These are phyloP conservation scores for Scheffersomyces quercinus DNA, from an alignment of 1,139 yeast genomes.

Conservation along the genomic window DNA sequence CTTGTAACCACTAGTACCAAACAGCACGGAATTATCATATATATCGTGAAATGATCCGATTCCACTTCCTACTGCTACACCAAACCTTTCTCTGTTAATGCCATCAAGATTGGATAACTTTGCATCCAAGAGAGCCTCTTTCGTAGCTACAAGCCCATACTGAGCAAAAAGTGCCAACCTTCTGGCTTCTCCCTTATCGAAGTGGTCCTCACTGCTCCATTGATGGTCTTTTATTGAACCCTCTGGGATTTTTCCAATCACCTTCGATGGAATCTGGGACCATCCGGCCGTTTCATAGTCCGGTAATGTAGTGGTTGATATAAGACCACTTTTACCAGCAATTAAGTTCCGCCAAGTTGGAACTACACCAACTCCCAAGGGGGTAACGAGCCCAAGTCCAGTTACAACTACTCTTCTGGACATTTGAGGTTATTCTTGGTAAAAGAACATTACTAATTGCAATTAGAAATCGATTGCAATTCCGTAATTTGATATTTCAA, in stretches of 20 bases:
- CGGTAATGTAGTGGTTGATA: conserved; percentile 52
- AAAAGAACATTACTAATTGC: too few species aligned
- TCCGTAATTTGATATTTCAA: too few species aligned
- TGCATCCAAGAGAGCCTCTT: conserved; percentile 75
- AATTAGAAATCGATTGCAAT: too few species aligned
- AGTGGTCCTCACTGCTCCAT: conserved; percentile 51
- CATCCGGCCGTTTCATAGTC: conserved; percentile 48
- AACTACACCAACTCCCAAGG: conserved; percentile 72
- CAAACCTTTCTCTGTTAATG: conserved; percentile 25
- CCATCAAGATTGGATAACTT: conserved; percentile 15
- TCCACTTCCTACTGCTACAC: conserved; percentile 91
- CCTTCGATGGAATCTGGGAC: conserved; percentile 67
- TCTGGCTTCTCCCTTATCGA: conserved; percentile 49
- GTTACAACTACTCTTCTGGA: conserved; percentile 76
- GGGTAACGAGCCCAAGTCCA: conserved; percentile 84
- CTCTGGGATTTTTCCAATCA: conserved; percentile 70
- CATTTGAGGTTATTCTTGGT: conserved; percentile 2
- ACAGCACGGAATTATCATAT: conserved; percentile 58
- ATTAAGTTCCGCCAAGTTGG: conserved; percentile 56
- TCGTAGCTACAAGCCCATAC: conserved; percentile 74
- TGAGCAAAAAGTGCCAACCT: conserved; percentile 74
- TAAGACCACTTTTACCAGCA: conserved; percentile 54
- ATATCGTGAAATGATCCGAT: conserved; percentile 86
- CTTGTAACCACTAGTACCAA: conserved; percentile 57
- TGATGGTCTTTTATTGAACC: conserved; percentile 52